Evolutionary conservation across 163 green algal genomes (phyloP), one percentile per base, ranked within the genome.

Genomic region (Chlorella variabilis): DNA sequence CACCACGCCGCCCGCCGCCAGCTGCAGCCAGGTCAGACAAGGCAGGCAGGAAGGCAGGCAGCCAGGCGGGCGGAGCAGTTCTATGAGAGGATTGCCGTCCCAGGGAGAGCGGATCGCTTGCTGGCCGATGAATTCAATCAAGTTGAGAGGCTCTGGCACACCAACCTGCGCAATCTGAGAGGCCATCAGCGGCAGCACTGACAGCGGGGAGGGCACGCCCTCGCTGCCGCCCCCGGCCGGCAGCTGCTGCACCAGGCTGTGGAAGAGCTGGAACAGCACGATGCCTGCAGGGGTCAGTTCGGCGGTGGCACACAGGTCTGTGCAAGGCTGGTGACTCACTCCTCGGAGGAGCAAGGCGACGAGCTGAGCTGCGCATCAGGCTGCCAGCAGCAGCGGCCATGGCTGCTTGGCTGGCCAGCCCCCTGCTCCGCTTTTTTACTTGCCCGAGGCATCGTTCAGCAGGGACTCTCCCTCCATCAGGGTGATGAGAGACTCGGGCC

Each of bases 381-480:
- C 54, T n/a, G 54, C 23, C 54, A 62, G 23, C 54, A 15, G 54
- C 45, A n/a, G 54, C 13, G 25, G 54, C 9, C 13, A n/a, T 25
- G 20, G 23, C 54, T n/a, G n/a, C n/a, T n/a, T n/a, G n/a, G n/a
- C n/a, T n/a, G n/a, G n/a, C n/a, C n/a, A n/a, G n/a, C n/a, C n/a
- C n/a, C n/a, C n/a, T n/a, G n/a, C n/a, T n/a, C n/a, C n/a, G n/a
- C n/a, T n/a, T n/a, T 7, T 48, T 48, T 23, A 27, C 56, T 42
- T 20, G 67, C 76, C 76, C 18, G 87, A 92, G 0, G 94, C 95
- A 62, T 98, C 94, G 74, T 98, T 98, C 58, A 98, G 92, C 49
- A 98, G 88, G 0, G 86, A 93, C 91, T 98, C 95, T 1, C 94
- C 95, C 88, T 98, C 95, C 78, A 97, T 85, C 56, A 98, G 59